Evolutionary conservation across 129 eudicot species (phyloP).

Genomic region (Chrysanthemum lavandulifolium): DNA sequence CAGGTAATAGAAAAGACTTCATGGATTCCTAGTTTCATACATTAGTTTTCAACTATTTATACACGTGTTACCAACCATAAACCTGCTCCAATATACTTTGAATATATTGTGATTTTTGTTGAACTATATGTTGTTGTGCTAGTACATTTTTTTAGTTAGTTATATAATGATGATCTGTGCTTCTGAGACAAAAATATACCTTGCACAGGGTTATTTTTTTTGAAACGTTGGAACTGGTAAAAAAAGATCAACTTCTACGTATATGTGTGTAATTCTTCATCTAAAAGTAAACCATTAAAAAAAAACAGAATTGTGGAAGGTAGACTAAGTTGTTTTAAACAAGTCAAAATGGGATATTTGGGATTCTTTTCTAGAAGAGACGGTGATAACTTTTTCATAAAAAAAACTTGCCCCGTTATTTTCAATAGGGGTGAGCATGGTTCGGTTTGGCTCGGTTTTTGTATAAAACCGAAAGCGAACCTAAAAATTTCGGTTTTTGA

Average conservation of each 20-base stretch:
- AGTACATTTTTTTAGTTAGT: background rate
- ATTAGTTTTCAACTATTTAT: background rate
- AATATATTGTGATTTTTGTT: background rate
- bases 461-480: too few species aligned
- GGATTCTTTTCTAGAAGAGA: slow-evolving; percentile 10
- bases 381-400: background rate
- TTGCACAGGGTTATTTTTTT: too few species aligned
- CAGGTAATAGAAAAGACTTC: slow-evolving; percentile 4
- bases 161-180: background rate
- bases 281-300: too few species aligned
- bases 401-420: background rate
- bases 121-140: slow-evolving; percentile 4
- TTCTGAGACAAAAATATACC: too few species aligned
- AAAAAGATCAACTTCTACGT: too few species aligned
- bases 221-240: too few species aligned
- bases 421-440: too few species aligned
- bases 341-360: background rate
- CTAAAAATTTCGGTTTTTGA: too few species aligned
- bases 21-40: background rate
- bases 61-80: slow-evolving; percentile 4
- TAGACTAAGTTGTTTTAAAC: background rate
- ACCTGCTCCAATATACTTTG: background rate
- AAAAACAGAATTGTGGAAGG: too few species aligned
- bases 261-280: too few species aligned
- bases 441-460: too few species aligned